Conservation (phyloP, 2,329 filamentous ascomycete genomes). For the Colletotrichum neosansevieriae region DNA sequence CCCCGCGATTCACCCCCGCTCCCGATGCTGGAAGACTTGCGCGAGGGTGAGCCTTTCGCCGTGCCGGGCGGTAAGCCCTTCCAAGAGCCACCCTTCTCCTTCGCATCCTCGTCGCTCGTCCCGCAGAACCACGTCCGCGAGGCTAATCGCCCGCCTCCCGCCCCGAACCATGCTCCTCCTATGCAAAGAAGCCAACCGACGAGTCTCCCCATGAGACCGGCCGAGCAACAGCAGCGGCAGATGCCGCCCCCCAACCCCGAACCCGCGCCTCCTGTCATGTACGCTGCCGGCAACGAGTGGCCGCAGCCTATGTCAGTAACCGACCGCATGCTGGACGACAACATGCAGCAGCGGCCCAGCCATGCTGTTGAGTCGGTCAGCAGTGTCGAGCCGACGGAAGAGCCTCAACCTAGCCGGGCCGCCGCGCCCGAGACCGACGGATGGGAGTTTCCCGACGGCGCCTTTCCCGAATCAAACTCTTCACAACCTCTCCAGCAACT, state of each 20-base stretch:
- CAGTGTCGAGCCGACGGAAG: constrained; percentile 55
- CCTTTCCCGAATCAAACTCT: constrained; percentile 68
- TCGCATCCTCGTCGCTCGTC: constrained; percentile 35
- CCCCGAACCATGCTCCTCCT: constrained; percentile 71
- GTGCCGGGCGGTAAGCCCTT: constrained; percentile 56
- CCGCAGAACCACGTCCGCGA: constrained; percentile 69
- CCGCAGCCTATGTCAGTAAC: constrained; percentile 44
- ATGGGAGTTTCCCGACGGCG: constrained; percentile 92
- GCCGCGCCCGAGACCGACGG: constrained; percentile 72
- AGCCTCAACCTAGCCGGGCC: constrained; percentile 52
- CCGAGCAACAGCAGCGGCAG: constrained; percentile 59
- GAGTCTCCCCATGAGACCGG: constrained; percentile 49
- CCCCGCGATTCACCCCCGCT: constrained; percentile 72
- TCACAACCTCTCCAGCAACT: constrained; percentile 59
- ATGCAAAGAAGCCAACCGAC: constrained; percentile 55
- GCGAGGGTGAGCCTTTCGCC: constrained; percentile 65
- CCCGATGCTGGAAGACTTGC: constrained; percentile 70
- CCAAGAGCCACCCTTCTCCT: constrained; percentile 45
- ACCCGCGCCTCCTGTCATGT: constrained; percentile 55
- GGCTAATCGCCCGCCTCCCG: constrained; percentile 64
- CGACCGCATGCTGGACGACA: constrained; percentile 50
- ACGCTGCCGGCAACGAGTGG: constrained; percentile 50
- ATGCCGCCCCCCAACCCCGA: constrained; percentile 67
- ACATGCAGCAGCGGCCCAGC: constrained; percentile 47
- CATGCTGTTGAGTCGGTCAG: constrained; percentile 55